Percentiles rank a stretch among this genome's conserved stretches.
phyloP scores from a whole-genome alignment of 2,329 filamentous ascomycete genomes.

The Lasiodiplodia hormozganensis region DNA sequence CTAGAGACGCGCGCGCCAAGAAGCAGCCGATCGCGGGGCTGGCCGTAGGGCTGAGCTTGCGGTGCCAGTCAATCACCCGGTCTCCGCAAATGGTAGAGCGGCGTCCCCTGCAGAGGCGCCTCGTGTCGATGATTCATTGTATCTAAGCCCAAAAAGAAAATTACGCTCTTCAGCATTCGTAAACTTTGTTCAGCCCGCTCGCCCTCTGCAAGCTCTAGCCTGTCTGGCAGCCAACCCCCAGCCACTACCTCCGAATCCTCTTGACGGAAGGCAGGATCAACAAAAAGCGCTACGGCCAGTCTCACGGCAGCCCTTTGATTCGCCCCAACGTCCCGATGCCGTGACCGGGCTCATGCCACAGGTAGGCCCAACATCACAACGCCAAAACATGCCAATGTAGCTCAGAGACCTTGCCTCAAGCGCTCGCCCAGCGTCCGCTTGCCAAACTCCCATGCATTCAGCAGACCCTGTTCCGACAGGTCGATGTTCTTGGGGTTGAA shows the following conservation, averaged over 20 bases:
- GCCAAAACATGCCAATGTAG: conserved; percentile 21
- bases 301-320: background rate
- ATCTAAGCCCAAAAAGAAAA: background rate
- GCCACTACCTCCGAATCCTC: background rate
- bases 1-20: conserved; percentile 14
- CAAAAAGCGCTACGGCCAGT: background rate
- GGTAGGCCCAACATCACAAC: conserved; percentile 22
- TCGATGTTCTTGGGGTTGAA: conserved; percentile 89
- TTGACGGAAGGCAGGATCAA: background rate
- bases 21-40: conserved; percentile 19
- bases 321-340: background rate
- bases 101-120: background rate
- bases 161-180: background rate
- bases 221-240: background rate
- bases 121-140: background rate
- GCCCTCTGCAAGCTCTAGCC: background rate
- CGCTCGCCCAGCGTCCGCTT: conserved; percentile 28
- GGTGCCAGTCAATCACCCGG: conserved; percentile 6
- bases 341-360: conserved; percentile 18
- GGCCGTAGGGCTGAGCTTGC: conserved; percentile 17
- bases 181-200: background rate
- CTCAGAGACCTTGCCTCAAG: conserved; percentile 26
- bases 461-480: conserved; percentile 91
- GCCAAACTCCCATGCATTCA: conserved; percentile 92
- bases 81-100: background rate